A percentile compares a stretch with the other conserved stretches of the same genome.
phyloP scores from a whole-genome alignment of 2,329 filamentous ascomycete genomes.

The Chaetothyriales sp. region DNA sequence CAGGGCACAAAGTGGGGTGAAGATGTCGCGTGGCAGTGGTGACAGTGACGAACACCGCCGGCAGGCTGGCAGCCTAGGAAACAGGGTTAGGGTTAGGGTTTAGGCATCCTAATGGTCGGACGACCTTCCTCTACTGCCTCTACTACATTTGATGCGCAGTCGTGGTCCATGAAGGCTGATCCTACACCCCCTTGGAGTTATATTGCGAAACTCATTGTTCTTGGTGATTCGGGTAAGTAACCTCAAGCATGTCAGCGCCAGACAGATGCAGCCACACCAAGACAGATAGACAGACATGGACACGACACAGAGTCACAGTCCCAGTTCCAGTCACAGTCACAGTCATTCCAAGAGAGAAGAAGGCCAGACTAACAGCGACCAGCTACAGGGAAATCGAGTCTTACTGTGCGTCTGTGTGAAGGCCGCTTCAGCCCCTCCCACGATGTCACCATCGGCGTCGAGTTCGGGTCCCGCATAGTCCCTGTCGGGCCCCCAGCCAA shows the following conservation, averaged over 20 bases:
- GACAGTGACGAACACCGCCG: not conserved
- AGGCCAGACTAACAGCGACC: not conserved
- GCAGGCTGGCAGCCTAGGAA: not conserved
- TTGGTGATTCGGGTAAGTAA: slow-evolving; percentile 72
- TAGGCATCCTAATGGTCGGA: not conserved
- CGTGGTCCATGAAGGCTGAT: slow-evolving; percentile 6
- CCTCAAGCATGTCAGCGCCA: not conserved
- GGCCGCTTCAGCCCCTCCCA: slow-evolving; percentile 87
- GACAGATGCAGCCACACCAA: not conserved
- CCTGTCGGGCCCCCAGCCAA: slow-evolving; percentile 73
- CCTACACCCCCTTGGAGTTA: slow-evolving; percentile 70
- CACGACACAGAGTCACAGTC: too few species aligned
- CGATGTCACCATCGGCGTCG: slow-evolving; percentile 93
- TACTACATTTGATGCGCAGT: not conserved
- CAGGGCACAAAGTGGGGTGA: too few species aligned
- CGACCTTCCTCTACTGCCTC: not conserved
- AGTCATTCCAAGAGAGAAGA: too few species aligned
- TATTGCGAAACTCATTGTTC: slow-evolving; percentile 96
- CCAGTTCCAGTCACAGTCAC: too few species aligned
- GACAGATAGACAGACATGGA: too few species aligned
- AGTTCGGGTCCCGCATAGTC: slow-evolving; percentile 86
- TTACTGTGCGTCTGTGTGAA: slow-evolving; percentile 91
- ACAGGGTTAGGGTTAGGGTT: not conserved
- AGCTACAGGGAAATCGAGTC: slow-evolving; percentile 64
- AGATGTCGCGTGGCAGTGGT: not conserved